Conservation (phyloP, 2,329 filamentous ascomycete species). For the Stachybotrys elegans region DNA sequence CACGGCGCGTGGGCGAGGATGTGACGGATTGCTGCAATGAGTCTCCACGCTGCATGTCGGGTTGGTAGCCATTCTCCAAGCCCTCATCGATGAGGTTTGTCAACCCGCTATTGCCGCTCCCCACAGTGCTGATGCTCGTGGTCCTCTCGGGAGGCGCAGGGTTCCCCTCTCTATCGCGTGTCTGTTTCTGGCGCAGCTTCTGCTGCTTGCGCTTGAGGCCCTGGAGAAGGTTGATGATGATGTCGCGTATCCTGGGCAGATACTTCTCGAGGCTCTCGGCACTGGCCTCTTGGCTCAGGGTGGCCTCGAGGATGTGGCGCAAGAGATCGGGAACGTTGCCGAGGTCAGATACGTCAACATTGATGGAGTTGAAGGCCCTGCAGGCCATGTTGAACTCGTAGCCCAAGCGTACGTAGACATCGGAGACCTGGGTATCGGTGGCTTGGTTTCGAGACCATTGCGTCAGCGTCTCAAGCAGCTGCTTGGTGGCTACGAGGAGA, state of each 20-base stretch:
- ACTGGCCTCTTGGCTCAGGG: constrained; percentile 92
- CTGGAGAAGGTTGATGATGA: constrained; percentile 96
- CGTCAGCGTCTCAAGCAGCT: constrained; percentile 93
- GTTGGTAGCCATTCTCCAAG: constrained; percentile 46
- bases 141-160: constrained; percentile 39
- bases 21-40: constrained; percentile 22
- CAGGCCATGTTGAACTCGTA: constrained; percentile 99
- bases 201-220: constrained; percentile 97
- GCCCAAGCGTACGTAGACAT: constrained; percentile 93
- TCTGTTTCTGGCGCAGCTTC: constrained; percentile 64
- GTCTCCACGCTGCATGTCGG: constrained; percentile 28
- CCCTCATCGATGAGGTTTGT: constrained; percentile 57
- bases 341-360: constrained; percentile 89
- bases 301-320: constrained; percentile 88
- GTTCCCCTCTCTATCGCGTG: constrained; percentile 47
- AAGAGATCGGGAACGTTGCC: constrained; percentile 92
- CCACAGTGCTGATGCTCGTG: constrained; percentile 54
- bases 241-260: constrained; percentile 89
- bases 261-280: constrained; percentile 91
- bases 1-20: constrained; percentile 43
- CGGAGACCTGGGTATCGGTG: constrained; percentile 91
- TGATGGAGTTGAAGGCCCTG: constrained; percentile 92
- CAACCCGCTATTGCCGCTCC: constrained; percentile 50
- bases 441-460: constrained; percentile 94
- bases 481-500: constrained; percentile 94